Conservation (phyloP, 2,329 filamentous ascomycete species). For the Talaromyces sp. region DNA sequence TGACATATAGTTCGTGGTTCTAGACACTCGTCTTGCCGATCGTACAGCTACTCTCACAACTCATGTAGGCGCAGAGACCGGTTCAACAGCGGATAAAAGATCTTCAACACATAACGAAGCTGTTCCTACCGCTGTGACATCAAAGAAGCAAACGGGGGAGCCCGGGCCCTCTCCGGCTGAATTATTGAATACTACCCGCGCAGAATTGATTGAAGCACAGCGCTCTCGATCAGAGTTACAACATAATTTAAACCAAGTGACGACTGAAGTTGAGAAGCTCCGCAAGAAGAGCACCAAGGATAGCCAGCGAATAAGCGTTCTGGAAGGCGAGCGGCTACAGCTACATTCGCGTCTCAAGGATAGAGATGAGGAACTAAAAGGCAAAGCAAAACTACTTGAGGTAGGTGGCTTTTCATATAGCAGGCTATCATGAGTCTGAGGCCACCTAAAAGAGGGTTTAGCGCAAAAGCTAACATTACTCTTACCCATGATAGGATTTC, state of each 20-base stretch:
- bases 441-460: too few species aligned
- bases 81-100: conserved; percentile 25
- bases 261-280: conserved; percentile 66
- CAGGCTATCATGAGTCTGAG: neutral
- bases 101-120: conserved; percentile 22
- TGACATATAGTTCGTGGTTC: conserved; percentile 22
- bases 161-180: conserved; percentile 35
- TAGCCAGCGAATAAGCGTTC: conserved; percentile 59
- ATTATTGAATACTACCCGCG: conserved; percentile 46
- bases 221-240: conserved; percentile 72
- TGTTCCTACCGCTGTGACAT: conserved; percentile 33
- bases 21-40: conserved; percentile 69
- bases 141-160: conserved; percentile 27
- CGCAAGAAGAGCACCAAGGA: conserved; percentile 64
- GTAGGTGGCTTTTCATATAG: conserved; percentile 45
- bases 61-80: conserved; percentile 22
- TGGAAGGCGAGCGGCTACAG: conserved; percentile 64
- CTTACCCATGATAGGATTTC: conserved; percentile 61
- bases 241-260: conserved; percentile 62
- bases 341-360: conserved; percentile 73
- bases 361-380: conserved; percentile 79
- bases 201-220: conserved; percentile 76
- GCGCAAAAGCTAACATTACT: neutral
- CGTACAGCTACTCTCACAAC: conserved; percentile 60
- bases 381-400: conserved; percentile 81